phyloP scores from a whole-genome alignment of 2,329 filamentous ascomycete species.

The Parastagonospora avenae region DNA sequence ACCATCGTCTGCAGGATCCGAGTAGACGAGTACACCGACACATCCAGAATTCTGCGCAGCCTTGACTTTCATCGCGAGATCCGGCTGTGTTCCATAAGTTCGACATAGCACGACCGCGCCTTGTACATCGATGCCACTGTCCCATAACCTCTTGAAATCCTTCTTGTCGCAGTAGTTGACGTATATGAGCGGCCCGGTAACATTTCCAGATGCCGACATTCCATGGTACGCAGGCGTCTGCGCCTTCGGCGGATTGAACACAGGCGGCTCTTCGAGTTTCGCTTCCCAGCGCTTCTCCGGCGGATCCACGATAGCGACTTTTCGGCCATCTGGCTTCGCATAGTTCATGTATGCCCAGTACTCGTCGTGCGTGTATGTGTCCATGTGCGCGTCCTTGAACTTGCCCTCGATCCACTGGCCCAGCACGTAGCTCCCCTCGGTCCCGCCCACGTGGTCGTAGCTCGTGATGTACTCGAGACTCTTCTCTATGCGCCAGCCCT shows the following conservation, averaged over 20 bases:
- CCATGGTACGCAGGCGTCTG: constrained; percentile 86
- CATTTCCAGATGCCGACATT: constrained; percentile 83
- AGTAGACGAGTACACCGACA: constrained; percentile 88
- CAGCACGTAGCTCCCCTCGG: constrained; percentile 85
- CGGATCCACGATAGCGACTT: constrained; percentile 77
- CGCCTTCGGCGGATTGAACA: constrained; percentile 61
- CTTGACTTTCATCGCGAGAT: constrained; percentile 83
- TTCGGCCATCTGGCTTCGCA: constrained; percentile 74
- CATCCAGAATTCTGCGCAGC: constrained; percentile 87
- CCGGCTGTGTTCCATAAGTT: constrained; percentile 74
- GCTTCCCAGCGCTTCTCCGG: constrained; percentile 77
- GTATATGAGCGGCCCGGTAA: constrained; percentile 85
- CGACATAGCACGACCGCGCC: constrained; percentile 85
- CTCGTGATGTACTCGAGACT: constrained; percentile 77
- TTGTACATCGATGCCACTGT: constrained; percentile 73
- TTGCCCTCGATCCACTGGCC: constrained; percentile 82
- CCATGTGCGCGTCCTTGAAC: constrained; percentile 74
- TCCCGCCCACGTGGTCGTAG: constrained; percentile 92
- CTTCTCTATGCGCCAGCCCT: constrained; percentile 66
- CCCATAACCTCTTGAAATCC: constrained; percentile 76
- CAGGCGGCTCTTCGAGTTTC: constrained; percentile 79
- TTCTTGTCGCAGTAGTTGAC: constrained; percentile 87
- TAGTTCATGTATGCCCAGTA: constrained; percentile 92
- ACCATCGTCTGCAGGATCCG: constrained; percentile 84
- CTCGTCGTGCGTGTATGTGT: constrained; percentile 75